phyloP scores from a whole-genome alignment of 257 asterid species.

The Nicotiana undulata region DNA sequence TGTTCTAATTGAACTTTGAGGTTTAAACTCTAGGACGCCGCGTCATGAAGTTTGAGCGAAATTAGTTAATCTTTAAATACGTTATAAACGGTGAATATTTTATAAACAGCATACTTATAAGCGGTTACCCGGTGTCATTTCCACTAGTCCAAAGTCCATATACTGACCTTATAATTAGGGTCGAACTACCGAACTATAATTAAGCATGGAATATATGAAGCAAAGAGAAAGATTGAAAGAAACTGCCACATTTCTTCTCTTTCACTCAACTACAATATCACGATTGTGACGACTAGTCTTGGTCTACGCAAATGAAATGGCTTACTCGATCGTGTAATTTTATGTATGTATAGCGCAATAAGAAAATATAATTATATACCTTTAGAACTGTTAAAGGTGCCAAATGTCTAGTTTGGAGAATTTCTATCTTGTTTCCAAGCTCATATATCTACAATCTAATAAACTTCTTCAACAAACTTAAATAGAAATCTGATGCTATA shows the following conservation, averaged over 20 bases:
- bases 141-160: no score
- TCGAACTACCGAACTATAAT: no score
- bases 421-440: no score
- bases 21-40: no score
- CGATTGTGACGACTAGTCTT: not conserved
- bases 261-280: not conserved
- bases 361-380: not conserved
- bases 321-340: not conserved
- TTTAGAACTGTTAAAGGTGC: not conserved
- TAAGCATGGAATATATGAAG: not conserved
- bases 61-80: no score
- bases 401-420: not conserved
- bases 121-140: no score
- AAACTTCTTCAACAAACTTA: not conserved
- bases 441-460: no score
- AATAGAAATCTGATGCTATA: not conserved
- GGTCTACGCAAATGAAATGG: not conserved
- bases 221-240: not conserved
- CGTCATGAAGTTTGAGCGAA: no score
- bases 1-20: no score
- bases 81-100: no score
- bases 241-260: not conserved
- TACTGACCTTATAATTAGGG: no score
- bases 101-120: no score
- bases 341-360: not conserved